phyloP scores from a whole-genome alignment of 306 rosid species.

The Vigna unguiculata region DNA sequence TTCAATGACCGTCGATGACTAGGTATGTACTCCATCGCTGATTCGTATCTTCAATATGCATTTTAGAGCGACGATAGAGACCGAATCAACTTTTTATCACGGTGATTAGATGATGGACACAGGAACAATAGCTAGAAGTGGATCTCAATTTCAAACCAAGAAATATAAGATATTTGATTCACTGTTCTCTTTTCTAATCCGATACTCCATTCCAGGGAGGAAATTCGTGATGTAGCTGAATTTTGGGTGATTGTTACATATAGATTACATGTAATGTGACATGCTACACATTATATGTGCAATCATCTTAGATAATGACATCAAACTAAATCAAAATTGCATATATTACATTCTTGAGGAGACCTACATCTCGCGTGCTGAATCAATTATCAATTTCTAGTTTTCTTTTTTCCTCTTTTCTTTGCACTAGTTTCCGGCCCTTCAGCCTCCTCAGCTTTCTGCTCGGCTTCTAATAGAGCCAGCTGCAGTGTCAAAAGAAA shows the following conservation, averaged over 20 bases:
- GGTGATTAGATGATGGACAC: constrained; percentile 31
- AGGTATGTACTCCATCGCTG: not conserved
- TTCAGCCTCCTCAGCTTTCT: constrained; percentile 90
- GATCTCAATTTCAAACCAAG: constrained; percentile 3
- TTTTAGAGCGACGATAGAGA: constrained; percentile 3
- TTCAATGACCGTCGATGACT: not conserved
- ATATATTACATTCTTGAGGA: constrained; percentile 39
- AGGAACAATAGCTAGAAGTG: constrained; percentile 13
- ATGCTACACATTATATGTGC: constrained; percentile 16
- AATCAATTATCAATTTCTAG: constrained; percentile 51
- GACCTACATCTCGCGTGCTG: constrained; percentile 14
- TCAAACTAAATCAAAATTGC: constrained; percentile 54
- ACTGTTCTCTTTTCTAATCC: constrained; percentile 12
- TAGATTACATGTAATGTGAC: constrained; percentile 29
- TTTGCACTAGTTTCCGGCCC: constrained; percentile 77
- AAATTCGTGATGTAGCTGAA: too few relatives aligned
- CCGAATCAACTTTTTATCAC: constrained; percentile 6
- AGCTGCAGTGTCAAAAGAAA: constrained; percentile 61
- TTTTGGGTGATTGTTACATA: not conserved
- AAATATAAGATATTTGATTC: not conserved
- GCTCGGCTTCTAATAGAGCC: constrained; percentile 89
- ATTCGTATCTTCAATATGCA: not conserved
- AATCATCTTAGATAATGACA: constrained; percentile 24
- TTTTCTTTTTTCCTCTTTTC: constrained; percentile 89
- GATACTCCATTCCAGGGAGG: not conserved